Conservation (phyloP, 352 stramenopile species). For the Globisporangium nunn region DNA sequence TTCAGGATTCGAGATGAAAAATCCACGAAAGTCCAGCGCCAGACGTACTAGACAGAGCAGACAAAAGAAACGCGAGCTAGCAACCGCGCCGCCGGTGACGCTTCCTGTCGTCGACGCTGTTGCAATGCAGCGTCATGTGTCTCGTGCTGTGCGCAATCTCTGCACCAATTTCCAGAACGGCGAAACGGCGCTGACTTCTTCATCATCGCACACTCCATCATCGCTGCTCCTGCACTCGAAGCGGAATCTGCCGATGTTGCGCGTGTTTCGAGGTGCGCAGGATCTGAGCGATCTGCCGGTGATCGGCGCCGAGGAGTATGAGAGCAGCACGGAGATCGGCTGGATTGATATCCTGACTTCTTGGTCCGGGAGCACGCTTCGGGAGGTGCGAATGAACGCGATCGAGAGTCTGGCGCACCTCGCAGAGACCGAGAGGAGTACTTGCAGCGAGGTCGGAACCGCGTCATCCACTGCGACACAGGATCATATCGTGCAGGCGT, state of each 20-base stretch:
- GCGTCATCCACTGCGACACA: constrained; percentile 12
- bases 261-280: constrained; percentile 38
- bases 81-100: not conserved
- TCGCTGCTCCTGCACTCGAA: constrained; percentile 49
- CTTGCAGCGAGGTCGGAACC: not conserved
- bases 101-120: constrained; percentile 2
- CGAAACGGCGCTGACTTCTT: constrained; percentile 30
- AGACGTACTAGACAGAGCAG: not conserved
- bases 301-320: constrained; percentile 67
- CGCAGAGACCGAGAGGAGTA: constrained; percentile 23
- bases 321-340: constrained; percentile 62
- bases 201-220: constrained; percentile 25
- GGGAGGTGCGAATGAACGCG: constrained; percentile 50
- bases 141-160: constrained; percentile 43
- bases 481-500: constrained; percentile 66
- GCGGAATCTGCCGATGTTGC: constrained; percentile 56
- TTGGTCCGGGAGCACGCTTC: constrained; percentile 54
- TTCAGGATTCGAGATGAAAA: not conserved
- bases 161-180: constrained; percentile 54
- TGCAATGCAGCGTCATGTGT: constrained; percentile 25
- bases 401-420: constrained; percentile 66
- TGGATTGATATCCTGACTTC: constrained; percentile 78
- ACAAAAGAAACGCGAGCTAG: not conserved
- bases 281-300: constrained; percentile 70
- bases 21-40: not conserved